Evolutionary conservation across 2,329 filamentous ascomycete genomes (phyloP), one percentile per base, ranked within the genome.

Genomic region (Aspergillus caelatus): DNA sequence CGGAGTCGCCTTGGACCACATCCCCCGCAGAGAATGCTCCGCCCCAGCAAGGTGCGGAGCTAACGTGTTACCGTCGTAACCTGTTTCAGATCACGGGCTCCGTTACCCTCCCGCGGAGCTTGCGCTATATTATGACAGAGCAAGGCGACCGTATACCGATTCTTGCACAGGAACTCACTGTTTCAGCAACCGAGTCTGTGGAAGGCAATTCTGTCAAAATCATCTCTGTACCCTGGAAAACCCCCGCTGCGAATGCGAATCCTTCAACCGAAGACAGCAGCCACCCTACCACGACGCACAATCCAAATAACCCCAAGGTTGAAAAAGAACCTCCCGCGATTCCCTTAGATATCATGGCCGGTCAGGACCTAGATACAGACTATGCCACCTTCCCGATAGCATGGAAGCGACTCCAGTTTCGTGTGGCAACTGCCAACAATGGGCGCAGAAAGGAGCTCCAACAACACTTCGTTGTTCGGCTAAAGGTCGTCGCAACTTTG

Each of bases 181-280:
- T 98, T 54, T 96, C 93, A 6, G 94, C 94, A 10, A 96, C 93
- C 56, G 94, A 98, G 77, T 97, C 94, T 1, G 93, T 97, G 19
- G 94, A 98, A 76, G 92, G 93, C 39, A 94, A 97, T 71, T 82
- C 91, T 0, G 93, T 97, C 50, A 94, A 96, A 71, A 89, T 98
- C 66, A 97, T 98, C 67, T 95, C 95, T 9, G 96, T 98, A 64
- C 94, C 94, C 1, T 98, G 94, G 94, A 98, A 98, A 82, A 97
- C 94, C 2, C 94, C 93, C 1, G 92, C 91, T 32, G 92, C 91
- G 67, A 83, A 89, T 63, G 84, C 80, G 65, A 87, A 90, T 65
- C 82, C 81, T 1, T 82, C 82, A 12, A 72, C 75, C 30, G 73
- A 75, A 36, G 72, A 74, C 28, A 56, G 36, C 9, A 67, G 56